Conservation (phyloP, 148 eudicot species). For the Amaranthus palmeri region DNA sequence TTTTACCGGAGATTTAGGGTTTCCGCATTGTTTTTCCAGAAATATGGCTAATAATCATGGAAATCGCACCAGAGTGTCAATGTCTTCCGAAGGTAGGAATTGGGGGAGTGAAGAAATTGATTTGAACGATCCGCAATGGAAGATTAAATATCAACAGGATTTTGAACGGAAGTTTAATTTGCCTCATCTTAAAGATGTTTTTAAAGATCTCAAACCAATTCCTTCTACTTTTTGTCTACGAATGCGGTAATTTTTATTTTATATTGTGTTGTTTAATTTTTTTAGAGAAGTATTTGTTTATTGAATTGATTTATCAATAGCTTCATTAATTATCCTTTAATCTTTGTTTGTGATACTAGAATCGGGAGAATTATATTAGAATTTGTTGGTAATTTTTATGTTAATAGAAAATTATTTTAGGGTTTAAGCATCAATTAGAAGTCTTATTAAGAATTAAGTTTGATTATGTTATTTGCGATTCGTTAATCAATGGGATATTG, state of each 20-base stretch:
- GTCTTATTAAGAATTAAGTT: too few relatives aligned
- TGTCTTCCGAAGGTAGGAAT: conserved; percentile 14
- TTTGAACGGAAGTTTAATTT: conserved; percentile 62
- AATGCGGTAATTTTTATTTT: conserved; percentile 51
- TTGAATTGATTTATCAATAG: background rate
- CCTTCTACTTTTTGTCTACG: conserved; percentile 87
- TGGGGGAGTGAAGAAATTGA: conserved; percentile 30
- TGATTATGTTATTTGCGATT: too few relatives aligned
- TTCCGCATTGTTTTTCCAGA: conserved; percentile 3
- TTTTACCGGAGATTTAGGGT: conserved; percentile 43
- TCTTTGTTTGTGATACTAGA: background rate
- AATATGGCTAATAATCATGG: conserved; percentile 7
- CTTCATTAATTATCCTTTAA: background rate
- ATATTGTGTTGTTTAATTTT: background rate
- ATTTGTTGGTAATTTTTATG: background rate
- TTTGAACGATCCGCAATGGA: conserved; percentile 76
- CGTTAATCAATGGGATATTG: too few relatives aligned
- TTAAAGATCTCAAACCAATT: conserved; percentile 50
- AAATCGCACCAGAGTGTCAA: conserved; percentile 9
- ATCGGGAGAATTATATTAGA: background rate
- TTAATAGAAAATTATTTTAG: background rate
- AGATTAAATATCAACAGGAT: conserved; percentile 48
- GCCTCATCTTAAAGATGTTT: conserved; percentile 66
- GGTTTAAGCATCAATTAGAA: too few relatives aligned
- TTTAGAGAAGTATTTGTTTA: background rate